phyloP scores from a whole-genome alignment of 108 stramenopile genomes.

The Mediolabrus comicus region DNA sequence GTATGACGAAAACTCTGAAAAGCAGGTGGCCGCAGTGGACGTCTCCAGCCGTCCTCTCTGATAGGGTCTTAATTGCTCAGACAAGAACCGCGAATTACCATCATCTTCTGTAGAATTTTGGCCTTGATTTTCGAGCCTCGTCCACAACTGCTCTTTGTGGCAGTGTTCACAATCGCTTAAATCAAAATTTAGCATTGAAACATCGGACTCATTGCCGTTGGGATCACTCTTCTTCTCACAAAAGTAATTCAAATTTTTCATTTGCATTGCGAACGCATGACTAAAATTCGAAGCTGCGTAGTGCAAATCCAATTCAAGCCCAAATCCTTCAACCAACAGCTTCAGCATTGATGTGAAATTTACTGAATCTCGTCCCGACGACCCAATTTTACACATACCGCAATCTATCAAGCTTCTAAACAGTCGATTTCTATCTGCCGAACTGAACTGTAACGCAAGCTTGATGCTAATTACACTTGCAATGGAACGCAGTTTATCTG shows the following conservation, averaged over 20 bases:
- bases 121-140: constrained; percentile 7
- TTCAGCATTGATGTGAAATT: constrained; percentile 30
- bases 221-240: background rate
- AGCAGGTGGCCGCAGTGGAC: constrained; percentile 41
- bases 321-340: constrained; percentile 25
- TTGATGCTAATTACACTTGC: constrained; percentile 34
- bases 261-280: constrained; percentile 15
- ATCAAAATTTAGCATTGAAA: constrained; percentile 41
- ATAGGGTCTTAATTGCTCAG: constrained; percentile 64
- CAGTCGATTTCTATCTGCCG: constrained; percentile 26
- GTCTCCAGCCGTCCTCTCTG: constrained; percentile 54
- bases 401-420: constrained; percentile 41
- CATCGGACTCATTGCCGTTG: constrained; percentile 23
- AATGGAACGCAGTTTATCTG: constrained; percentile 48
- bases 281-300: constrained; percentile 13
- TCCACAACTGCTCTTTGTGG: constrained; percentile 20
- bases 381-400: constrained; percentile 38
- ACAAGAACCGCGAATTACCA: constrained; percentile 5
- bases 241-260: constrained; percentile 12
- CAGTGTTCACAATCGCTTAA: constrained; percentile 65
- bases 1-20: constrained; percentile 65
- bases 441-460: constrained; percentile 29
- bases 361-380: constrained; percentile 40
- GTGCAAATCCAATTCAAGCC: constrained; percentile 25
- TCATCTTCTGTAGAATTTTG: background rate